These are phyloP conservation scores for Trichoderma arundinaceum DNA, from an alignment of 2,329 filamentous ascomycete species.

Conservation along the genomic window DNA sequence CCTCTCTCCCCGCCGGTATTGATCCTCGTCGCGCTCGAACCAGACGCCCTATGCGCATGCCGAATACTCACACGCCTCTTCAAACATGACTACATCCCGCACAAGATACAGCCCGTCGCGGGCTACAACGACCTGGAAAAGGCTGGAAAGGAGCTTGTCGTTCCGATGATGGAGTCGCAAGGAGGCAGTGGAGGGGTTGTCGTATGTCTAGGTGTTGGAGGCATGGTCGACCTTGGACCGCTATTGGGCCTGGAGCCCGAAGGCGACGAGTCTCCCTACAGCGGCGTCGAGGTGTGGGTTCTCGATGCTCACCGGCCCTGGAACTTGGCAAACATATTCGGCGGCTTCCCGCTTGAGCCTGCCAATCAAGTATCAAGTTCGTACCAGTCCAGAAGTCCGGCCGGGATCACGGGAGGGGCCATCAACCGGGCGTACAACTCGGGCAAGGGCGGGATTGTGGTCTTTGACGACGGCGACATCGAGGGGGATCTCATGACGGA, in stretches of 20 bases:
- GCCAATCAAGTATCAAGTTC: conserved; percentile 54
- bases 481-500: conserved; percentile 78
- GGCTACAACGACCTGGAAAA: conserved; percentile 89
- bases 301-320: conserved; percentile 90
- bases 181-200: conserved; percentile 89
- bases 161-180: conserved; percentile 82
- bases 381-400: conserved; percentile 58
- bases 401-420: conserved; percentile 74
- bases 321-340: conserved; percentile 95
- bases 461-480: conserved; percentile 96
- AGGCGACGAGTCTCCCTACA: conserved; percentile 69
- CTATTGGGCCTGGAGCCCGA: conserved; percentile 73
- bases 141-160: conserved; percentile 77
- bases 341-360: conserved; percentile 66
- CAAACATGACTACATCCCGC: conserved; percentile 95
- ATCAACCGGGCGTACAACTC: conserved; percentile 75
- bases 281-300: conserved; percentile 93
- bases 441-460: conserved; percentile 84
- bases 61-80: conserved; percentile 92
- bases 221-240: conserved; percentile 83
- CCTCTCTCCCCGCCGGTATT: conserved; percentile 90
- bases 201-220: conserved; percentile 89
- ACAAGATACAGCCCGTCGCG: conserved; percentile 94
- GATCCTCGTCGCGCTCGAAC: conserved; percentile 89
- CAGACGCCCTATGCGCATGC: conserved; percentile 93